Conservation (phyloP, 1,139 yeast genomes). For the Nadsonia starkeyi-henricii region DNA sequence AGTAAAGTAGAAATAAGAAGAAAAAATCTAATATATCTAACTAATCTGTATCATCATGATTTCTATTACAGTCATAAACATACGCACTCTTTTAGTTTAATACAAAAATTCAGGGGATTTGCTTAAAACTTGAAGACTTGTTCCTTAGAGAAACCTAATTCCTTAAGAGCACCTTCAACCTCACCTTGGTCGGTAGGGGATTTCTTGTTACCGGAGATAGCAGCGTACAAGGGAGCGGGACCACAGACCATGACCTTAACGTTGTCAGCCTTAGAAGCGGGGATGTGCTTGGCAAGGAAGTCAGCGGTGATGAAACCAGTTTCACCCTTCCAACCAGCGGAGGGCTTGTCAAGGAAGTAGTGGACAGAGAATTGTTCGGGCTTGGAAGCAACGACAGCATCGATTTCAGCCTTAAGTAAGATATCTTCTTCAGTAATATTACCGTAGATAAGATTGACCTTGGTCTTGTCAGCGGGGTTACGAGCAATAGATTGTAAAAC, state of each 20-base stretch:
- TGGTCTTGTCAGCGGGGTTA: conserved; percentile 75
- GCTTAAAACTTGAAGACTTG: conserved; percentile 76
- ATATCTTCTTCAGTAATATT: conserved; percentile 65
- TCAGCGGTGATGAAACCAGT: conserved; percentile 66
- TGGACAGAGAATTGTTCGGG: conserved; percentile 65
- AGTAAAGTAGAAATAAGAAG: too few relatives aligned
- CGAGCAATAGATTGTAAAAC: conserved; percentile 34
- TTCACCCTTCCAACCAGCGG: conserved; percentile 36
- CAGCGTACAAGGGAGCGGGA: conserved; percentile 72
- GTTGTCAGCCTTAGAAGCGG: conserved; percentile 46
- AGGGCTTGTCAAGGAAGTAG: conserved; percentile 66
- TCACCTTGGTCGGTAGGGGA: conserved; percentile 94
- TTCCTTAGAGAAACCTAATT: conserved; percentile 76
- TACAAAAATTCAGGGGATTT: too few relatives aligned
- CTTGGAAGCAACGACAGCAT: conserved; percentile 43
- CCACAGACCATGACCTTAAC: conserved; percentile 80
- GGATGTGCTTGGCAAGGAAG: conserved; percentile 35
- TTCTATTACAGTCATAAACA: too few relatives aligned
- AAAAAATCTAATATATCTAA: too few relatives aligned
- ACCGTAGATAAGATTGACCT: conserved; percentile 69
- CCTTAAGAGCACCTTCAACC: conserved; percentile 72
- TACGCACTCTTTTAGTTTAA: too few relatives aligned
- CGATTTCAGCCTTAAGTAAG: conserved; percentile 63
- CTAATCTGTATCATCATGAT: too few relatives aligned
- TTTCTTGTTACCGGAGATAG: conserved; percentile 73